These are phyloP conservation scores for Linum lewisii DNA, from an alignment of 345 rosid species.

Conservation along the genomic window DNA sequence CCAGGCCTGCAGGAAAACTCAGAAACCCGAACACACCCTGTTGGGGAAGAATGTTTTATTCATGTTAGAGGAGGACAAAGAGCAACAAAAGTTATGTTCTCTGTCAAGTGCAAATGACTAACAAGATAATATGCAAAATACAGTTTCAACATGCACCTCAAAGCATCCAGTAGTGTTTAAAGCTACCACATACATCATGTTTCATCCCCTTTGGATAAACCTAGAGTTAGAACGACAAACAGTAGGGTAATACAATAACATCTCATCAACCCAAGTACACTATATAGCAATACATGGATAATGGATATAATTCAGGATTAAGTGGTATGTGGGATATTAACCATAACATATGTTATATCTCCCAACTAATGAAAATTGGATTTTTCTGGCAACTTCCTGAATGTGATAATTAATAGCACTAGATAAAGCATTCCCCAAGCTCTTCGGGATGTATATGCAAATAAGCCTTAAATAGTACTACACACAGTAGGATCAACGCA, in stretches of 20 bases:
- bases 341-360: neutral
- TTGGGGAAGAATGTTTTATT: constrained; percentile 10
- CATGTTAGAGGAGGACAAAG: neutral
- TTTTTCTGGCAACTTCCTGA: neutral
- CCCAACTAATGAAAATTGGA: neutral
- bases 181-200: no score
- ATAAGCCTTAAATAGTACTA: neutral
- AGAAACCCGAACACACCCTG: constrained; percentile 69
- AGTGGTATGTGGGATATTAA: neutral
- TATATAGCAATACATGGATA: neutral
- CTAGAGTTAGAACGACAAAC: neutral
- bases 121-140: neutral
- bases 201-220: no score
- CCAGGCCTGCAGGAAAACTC: constrained; percentile 40
- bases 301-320: neutral
- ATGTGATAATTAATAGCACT: neutral
- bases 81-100: neutral
- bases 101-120: neutral
- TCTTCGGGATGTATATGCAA: no score
- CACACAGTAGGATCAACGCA: neutral
- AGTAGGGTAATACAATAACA: neutral
- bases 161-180: neutral
- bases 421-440: neutral
- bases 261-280: neutral
- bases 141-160: neutral